phyloP scores from a whole-genome alignment of 495 filamentous ascomycete species.

The Xylaria bambusicola region DNA sequence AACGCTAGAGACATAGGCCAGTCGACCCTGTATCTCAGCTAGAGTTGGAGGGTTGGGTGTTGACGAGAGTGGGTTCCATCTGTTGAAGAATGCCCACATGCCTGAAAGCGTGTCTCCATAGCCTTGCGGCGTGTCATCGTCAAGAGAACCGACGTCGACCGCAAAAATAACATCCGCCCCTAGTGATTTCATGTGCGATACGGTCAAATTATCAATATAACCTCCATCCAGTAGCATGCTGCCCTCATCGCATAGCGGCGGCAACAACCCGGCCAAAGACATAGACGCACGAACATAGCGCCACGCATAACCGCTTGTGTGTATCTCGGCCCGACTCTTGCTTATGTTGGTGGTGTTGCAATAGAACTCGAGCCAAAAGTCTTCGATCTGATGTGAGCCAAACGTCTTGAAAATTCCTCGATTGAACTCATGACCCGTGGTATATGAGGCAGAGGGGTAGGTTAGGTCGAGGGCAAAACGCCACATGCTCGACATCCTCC shows the following conservation, averaged over 20 bases:
- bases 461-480: conserved; percentile 93
- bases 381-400: conserved; percentile 93
- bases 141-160: conserved; percentile 87
- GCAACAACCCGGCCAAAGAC: conserved; percentile 89
- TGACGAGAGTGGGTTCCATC: conserved; percentile 93
- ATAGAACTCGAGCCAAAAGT: conserved; percentile 98
- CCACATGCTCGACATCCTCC: conserved; percentile 97
- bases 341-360: conserved; percentile 99
- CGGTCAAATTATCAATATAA: conserved; percentile 96
- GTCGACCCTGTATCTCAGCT: conserved; percentile 89
- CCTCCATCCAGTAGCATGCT: conserved; percentile 95
- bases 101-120: conserved; percentile 96
- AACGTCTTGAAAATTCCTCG: conserved; percentile 99
- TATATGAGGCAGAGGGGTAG: conserved; percentile 93
- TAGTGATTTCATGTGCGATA: conserved; percentile 93
- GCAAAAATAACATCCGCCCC: conserved; percentile 94
- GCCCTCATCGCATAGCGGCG: conserved; percentile 94
- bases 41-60: conserved; percentile 90
- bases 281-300: conserved; percentile 94
- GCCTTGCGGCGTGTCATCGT: conserved; percentile 85
- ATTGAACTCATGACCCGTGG: conserved; percentile 98
- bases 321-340: conserved; percentile 83
- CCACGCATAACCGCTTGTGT: conserved; percentile 95
- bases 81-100: conserved; percentile 88
- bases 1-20: conserved; percentile 91